Evolutionary conservation across 805 yeast species (phyloP), one percentile per base, ranked within the genome.

Genomic region (Metschnikowia picachoensis): DNA sequence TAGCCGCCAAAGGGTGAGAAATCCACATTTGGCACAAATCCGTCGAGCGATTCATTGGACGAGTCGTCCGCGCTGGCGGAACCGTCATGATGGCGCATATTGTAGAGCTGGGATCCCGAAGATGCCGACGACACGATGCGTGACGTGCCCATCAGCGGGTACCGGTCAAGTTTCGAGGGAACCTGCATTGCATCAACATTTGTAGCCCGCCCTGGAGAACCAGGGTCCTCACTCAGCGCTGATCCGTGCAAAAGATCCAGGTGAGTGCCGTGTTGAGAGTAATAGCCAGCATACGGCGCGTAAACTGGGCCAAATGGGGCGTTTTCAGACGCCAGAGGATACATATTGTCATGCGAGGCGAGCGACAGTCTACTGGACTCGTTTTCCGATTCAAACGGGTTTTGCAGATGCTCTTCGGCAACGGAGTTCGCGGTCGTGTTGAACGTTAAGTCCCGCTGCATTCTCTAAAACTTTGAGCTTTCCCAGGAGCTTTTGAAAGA

Each of bases 1-100:
- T 87, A 92, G 13, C 98, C 98, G 42, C 98, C 99, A 68, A 92
- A 92, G 3, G 98, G 99, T 39, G 87, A 80, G 54, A 83, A 82
- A 59, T 85, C 94, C 17, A 66, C 58, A 17, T 82, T 77, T 58
- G 76, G 82, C 14, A 61, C 55, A 39, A 69, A 65, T 7, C 72
- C 71, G 47, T 60, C 62, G 8, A 60, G 42, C 15, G 59, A 45
- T 13, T 57, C 54, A 17, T 55, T 52, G 13, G 65, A 51, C 27
- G 59, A 50, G 36, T 51, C 58, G 36, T 60, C 62, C 29, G 56
- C 61, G 39, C 47, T 41, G 43, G 39, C 43, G 16, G 47, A 30
- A 39, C 45, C 35, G 17, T 25, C 39, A 32, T 43, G 45, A 34
- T 44, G 38, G 36, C 51, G 51, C 31, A 39, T 28, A 39, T 37